Conservation (phyloP, 164 flowering plant species). For the Dillenia suffruticosa region DNA sequence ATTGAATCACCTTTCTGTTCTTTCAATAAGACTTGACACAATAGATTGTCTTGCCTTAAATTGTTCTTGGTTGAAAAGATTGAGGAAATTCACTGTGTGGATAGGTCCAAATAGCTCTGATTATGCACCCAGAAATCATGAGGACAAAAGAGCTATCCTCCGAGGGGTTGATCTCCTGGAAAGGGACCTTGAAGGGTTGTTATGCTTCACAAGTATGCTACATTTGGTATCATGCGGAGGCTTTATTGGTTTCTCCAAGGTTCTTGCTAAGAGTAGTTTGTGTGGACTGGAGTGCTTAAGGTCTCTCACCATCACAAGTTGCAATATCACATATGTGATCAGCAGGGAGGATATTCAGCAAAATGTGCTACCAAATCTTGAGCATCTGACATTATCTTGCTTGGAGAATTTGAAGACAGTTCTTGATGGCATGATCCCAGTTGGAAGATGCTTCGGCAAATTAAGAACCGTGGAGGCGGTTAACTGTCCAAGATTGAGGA, state of each 20-base stretch:
- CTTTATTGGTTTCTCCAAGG: not conserved
- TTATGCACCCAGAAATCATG: slow-evolving; percentile 1
- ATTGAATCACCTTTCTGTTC: not conserved
- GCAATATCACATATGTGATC: not conserved
- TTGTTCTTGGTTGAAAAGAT: not conserved
- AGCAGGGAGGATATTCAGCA: slow-evolving; percentile 1
- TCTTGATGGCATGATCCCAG: not conserved
- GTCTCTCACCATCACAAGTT: slow-evolving; percentile 4
- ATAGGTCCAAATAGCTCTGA: not conserved
- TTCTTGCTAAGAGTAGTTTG: not conserved
- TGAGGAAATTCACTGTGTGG: slow-evolving; percentile 3
- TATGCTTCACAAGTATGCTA: not conserved
- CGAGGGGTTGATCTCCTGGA: slow-evolving; percentile 5
- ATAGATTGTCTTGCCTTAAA: slow-evolving; percentile 1
- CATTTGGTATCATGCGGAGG: slow-evolving; percentile 1
- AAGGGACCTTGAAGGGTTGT: not conserved
- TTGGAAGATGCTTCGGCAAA: not conserved
- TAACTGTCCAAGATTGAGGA: slow-evolving; percentile 4
- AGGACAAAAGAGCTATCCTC: slow-evolving; percentile 6
- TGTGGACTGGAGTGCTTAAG: not conserved
- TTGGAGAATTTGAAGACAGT: not conserved
- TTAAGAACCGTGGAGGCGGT: slow-evolving; percentile 1
- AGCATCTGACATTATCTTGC: not conserved
- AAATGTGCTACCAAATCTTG: not conserved
- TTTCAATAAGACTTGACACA: slow-evolving; percentile 1